Evolutionary conservation across 148 eudicot species (phyloP).

Genomic region (Silene uniflora): DNA sequence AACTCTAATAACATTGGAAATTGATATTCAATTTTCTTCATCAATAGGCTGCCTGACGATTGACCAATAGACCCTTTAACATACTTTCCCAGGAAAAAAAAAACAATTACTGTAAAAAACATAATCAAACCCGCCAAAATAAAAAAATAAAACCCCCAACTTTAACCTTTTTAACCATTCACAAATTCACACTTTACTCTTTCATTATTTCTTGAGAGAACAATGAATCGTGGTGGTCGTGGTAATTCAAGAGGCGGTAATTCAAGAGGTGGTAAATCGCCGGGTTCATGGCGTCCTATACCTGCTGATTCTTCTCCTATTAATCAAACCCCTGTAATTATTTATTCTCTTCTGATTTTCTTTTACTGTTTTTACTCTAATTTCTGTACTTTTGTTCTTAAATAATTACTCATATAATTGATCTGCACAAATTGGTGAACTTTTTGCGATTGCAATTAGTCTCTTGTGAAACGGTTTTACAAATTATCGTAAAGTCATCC

Average conservation of each 20-base stretch:
- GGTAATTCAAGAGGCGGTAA: slow-evolving; percentile 5
- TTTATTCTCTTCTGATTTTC: not conserved
- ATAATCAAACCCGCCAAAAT: slow-evolving; percentile 14
- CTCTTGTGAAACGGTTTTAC: too few relatives aligned
- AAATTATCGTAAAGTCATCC: too few relatives aligned
- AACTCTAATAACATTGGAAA: too few relatives aligned
- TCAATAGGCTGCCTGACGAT: too few relatives aligned
- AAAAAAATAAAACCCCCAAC: slow-evolving; percentile 9
- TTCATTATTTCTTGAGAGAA: not conserved
- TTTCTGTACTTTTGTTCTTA: not conserved
- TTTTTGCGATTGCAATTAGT: not conserved
- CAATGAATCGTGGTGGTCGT: slow-evolving; percentile 26
- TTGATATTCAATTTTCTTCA: too few relatives aligned
- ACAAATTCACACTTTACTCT: not conserved
- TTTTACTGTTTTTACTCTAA: not conserved
- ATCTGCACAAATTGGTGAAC: not conserved
- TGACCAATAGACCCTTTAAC: too few relatives aligned
- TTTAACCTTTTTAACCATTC: not conserved
- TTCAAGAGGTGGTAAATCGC: slow-evolving; percentile 12
- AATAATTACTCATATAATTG: not conserved
- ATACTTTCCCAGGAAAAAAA: too few relatives aligned
- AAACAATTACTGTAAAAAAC: not conserved
- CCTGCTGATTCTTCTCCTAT: slow-evolving; percentile 8
- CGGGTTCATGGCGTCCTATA: slow-evolving; percentile 21
- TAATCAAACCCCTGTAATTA: slow-evolving; percentile 22